These are phyloP conservation scores for Cryphonectria naterciae DNA, from an alignment of 2,329 filamentous ascomycete genomes.

Conservation along the genomic window DNA sequence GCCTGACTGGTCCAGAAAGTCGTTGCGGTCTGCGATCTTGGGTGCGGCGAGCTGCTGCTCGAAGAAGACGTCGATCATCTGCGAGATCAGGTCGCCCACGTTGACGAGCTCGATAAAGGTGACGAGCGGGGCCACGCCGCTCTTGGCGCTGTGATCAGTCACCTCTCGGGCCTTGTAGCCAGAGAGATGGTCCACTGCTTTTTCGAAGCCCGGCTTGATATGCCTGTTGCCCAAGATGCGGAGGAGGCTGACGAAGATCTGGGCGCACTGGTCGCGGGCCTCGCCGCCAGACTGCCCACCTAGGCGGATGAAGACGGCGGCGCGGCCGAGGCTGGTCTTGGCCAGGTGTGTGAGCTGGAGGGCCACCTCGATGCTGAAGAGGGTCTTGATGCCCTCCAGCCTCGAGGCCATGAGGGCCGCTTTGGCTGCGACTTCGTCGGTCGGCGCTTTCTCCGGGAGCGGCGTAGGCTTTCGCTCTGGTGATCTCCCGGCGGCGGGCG, in stretches of 20 bases:
- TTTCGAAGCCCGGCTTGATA: slow-evolving; percentile 91
- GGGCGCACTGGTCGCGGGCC: slow-evolving; percentile 84
- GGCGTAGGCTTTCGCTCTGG: slow-evolving; percentile 47
- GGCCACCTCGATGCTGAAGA: slow-evolving; percentile 96
- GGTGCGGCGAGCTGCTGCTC: slow-evolving; percentile 87
- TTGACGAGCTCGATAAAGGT: slow-evolving; percentile 98
- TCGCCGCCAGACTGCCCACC: slow-evolving; percentile 81
- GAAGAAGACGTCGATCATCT: slow-evolving; percentile 99
- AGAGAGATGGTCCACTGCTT: slow-evolving; percentile 87
- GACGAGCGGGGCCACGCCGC: slow-evolving; percentile 85
- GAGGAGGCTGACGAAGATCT: slow-evolving; percentile 84
- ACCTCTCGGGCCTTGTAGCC: slow-evolving; percentile 89
- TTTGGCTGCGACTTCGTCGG: slow-evolving; percentile 91
- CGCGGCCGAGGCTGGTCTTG: slow-evolving; percentile 84
- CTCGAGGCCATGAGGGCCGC: slow-evolving; percentile 96
- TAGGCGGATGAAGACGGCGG: slow-evolving; percentile 79
- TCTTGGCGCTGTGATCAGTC: slow-evolving; percentile 64
- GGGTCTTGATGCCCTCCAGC: slow-evolving; percentile 88
- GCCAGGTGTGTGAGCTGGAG: slow-evolving; percentile 86
- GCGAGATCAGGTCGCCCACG: slow-evolving; percentile 94
- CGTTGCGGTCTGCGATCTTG: slow-evolving; percentile 86
- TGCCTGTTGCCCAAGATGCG: slow-evolving; percentile 84
- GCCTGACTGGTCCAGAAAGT: slow-evolving; percentile 89
- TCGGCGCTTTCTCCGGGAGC: slow-evolving; percentile 71
- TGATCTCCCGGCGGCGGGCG: slow-evolving; percentile 49